Conservation (phyloP, 768 basidiomycete species). For the Amanita fuliginea region DNA sequence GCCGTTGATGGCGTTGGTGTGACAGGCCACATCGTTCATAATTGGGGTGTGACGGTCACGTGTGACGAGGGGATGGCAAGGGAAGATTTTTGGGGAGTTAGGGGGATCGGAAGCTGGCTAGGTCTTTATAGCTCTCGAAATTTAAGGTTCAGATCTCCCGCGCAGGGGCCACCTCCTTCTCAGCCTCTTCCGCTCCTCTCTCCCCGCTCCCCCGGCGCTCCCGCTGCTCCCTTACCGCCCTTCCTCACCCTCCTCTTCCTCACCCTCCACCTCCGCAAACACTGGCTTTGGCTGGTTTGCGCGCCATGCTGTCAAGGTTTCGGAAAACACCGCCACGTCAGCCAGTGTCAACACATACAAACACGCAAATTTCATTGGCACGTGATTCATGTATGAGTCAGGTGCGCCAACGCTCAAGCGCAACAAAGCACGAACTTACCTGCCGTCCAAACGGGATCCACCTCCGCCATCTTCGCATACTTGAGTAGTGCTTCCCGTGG, state of each 20-base stretch:
- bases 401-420: slow-evolving; percentile 8
- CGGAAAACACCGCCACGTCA: slow-evolving; percentile 58
- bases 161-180: slow-evolving; percentile 54
- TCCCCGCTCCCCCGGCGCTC: slow-evolving; percentile 11
- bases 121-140: slow-evolving; percentile 74
- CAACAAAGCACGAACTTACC: slow-evolving; percentile 40
- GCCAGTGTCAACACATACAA: slow-evolving; percentile 32
- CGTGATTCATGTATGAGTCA: slow-evolving; percentile 15
- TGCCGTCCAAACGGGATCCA: slow-evolving; percentile 75
- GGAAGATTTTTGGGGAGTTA: slow-evolving; percentile 70
- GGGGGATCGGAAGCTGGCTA: slow-evolving; percentile 56
- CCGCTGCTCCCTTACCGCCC: slow-evolving; percentile 13
- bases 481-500: slow-evolving; percentile 95
- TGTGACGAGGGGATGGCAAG: slow-evolving; percentile 41
- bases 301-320: slow-evolving; percentile 68
- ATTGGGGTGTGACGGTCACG: slow-evolving; percentile 70
- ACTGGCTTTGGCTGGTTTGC: slow-evolving; percentile 80
- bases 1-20: slow-evolving; percentile 20
- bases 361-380: slow-evolving; percentile 21
- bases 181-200: slow-evolving; percentile 19
- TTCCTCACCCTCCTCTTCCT: slow-evolving; percentile 42
- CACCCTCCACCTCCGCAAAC: slow-evolving; percentile 56
- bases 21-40: slow-evolving; percentile 47
- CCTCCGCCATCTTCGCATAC: slow-evolving; percentile 69
- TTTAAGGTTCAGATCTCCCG: slow-evolving; percentile 80